phyloP scores from a whole-genome alignment of 2,329 filamentous ascomycete genomes.

The Trichoderma atroviride region DNA sequence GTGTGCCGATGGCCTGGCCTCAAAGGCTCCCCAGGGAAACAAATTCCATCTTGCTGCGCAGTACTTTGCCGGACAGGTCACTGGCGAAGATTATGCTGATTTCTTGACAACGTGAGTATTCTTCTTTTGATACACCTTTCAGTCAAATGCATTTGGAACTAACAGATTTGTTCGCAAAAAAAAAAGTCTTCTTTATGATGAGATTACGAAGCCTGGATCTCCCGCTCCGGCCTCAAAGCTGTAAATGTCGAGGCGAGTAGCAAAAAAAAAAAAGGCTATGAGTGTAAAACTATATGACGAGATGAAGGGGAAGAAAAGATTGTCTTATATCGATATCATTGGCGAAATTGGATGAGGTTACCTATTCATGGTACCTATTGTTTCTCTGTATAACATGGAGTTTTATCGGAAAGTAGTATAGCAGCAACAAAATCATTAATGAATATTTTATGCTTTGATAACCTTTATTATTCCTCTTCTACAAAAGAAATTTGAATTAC shows the following conservation, averaged over 20 bases:
- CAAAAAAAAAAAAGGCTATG: no score
- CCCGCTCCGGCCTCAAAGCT: constrained; percentile 65
- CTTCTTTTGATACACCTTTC: no score
- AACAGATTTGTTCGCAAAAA: neutral
- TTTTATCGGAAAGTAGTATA: neutral
- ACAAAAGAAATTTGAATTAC: neutral
- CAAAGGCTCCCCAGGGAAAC: constrained; percentile 81
- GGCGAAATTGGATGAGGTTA: neutral
- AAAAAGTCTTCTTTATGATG: constrained; percentile 77
- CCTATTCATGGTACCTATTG: neutral
- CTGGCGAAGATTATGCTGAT: constrained; percentile 95
- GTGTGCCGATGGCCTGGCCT: constrained; percentile 73
- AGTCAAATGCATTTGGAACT: no score
- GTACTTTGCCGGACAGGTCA: constrained; percentile 92
- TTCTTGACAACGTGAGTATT: constrained; percentile 78
- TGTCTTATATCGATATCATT: neutral
- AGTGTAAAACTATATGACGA: constrained; percentile 5
- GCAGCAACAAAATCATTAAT: constrained; percentile 1
- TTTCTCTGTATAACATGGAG: neutral
- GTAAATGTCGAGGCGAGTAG: constrained; percentile 38
- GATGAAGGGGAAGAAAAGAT: neutral
- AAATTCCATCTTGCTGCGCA: constrained; percentile 89
- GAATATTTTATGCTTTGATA: neutral
- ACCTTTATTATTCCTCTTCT: neutral
- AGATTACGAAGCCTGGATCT: constrained; percentile 75